These are phyloP conservation scores for Populus alba DNA, from an alignment of 345 rosid species.

Conservation along the genomic window DNA sequence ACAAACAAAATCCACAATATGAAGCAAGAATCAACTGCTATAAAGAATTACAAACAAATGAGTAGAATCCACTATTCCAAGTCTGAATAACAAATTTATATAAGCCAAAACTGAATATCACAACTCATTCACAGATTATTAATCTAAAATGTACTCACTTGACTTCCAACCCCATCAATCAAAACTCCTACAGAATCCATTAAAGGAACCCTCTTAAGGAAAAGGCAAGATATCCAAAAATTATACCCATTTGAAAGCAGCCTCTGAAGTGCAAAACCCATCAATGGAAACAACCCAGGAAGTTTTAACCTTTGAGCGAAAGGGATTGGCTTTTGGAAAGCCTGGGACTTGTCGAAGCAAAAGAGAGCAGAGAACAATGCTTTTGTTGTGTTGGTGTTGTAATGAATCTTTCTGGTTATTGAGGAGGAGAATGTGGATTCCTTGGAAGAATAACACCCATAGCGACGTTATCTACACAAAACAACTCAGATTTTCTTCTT, in stretches of 20 bases:
- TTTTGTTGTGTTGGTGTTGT: too few relatives aligned
- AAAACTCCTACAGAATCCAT: background rate
- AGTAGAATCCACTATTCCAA: background rate
- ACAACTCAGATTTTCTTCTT: too few relatives aligned
- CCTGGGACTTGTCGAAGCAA: too few relatives aligned
- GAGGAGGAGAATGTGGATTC: too few relatives aligned
- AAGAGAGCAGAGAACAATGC: too few relatives aligned
- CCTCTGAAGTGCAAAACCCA: constrained; percentile 17
- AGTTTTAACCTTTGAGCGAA: background rate
- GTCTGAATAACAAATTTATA: constrained; percentile 8
- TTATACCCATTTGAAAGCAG: constrained; percentile 18
- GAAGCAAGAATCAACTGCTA: constrained; percentile 12
- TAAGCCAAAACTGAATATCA: constrained; percentile 3
- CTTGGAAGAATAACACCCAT: too few relatives aligned
- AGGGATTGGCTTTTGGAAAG: too few relatives aligned
- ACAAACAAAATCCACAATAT: background rate
- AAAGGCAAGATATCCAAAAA: background rate
- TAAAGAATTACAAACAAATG: background rate
- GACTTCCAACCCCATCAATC: background rate
- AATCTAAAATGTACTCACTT: background rate
- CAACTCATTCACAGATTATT: background rate
- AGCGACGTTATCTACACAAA: too few relatives aligned
- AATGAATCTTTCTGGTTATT: too few relatives aligned
- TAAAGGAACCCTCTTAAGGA: background rate
- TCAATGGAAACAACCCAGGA: constrained; percentile 14